phyloP scores from a whole-genome alignment of 1,139 yeast genomes.

The Sugiyamaella neomexicana region DNA sequence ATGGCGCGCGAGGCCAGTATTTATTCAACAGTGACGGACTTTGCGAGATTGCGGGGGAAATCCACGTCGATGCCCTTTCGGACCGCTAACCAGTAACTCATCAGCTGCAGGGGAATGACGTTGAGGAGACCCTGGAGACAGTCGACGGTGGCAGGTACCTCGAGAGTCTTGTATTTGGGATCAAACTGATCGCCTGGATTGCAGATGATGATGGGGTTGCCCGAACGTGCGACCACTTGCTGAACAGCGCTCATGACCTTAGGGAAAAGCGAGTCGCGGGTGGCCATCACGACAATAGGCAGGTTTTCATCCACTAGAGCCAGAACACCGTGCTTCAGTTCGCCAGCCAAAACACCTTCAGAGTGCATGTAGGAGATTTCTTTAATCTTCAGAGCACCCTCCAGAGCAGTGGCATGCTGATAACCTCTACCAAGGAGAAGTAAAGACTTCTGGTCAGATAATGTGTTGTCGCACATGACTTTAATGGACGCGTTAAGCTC shows the following conservation, averaged over 20 bases:
- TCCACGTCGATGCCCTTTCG: slow-evolving; percentile 96
- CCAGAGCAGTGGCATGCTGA: slow-evolving; percentile 95
- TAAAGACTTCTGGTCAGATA: slow-evolving; percentile 81
- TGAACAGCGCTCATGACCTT: slow-evolving; percentile 94
- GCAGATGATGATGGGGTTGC: slow-evolving; percentile 92
- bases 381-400: slow-evolving; percentile 97
- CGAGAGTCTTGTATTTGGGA: slow-evolving; percentile 53
- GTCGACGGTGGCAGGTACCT: slow-evolving; percentile 94
- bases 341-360: slow-evolving; percentile 99
- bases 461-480: slow-evolving; percentile 65
- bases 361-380: slow-evolving; percentile 99
- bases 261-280: slow-evolving; percentile 96
- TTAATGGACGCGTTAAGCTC: slow-evolving; percentile 72
- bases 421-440: slow-evolving; percentile 95
- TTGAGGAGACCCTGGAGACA: slow-evolving; percentile 96
- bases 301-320: slow-evolving; percentile 93
- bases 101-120: slow-evolving; percentile 91
- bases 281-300: slow-evolving; percentile 94
- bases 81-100: slow-evolving; percentile 97
- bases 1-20: too few relatives aligned
- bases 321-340: slow-evolving; percentile 95
- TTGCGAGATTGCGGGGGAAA: slow-evolving; percentile 98
- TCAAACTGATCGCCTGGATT: slow-evolving; percentile 71
- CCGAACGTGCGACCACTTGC: slow-evolving; percentile 96
- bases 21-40: slow-evolving; percentile 93